Percentiles rank a stretch among this genome's conserved stretches.
These are phyloP conservation scores for Termitomyces sp. DNA, from an alignment of 768 basidiomycete genomes.

Conservation along the genomic window DNA sequence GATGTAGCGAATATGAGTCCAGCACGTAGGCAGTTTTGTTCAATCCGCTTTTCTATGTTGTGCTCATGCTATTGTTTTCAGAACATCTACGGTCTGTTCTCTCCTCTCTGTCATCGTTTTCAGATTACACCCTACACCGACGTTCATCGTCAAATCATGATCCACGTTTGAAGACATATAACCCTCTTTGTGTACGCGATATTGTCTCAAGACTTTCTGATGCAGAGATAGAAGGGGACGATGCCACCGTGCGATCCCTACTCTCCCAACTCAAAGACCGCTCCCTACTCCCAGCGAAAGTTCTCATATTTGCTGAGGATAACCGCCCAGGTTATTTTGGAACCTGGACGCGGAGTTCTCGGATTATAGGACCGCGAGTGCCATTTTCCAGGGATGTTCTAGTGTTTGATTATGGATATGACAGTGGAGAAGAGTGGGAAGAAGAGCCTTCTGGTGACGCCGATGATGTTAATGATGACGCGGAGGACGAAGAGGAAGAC, in stretches of 20 bases:
- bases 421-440: slow-evolving; percentile 97
- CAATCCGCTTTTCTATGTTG: neutral
- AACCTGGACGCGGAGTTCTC: slow-evolving; percentile 87
- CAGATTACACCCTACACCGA: slow-evolving; percentile 16
- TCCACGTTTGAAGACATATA: slow-evolving; percentile 33
- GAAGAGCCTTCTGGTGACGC: slow-evolving; percentile 80
- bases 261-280: slow-evolving; percentile 62
- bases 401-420: slow-evolving; percentile 84
- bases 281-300: slow-evolving; percentile 66
- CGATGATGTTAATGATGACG: slow-evolving; percentile 72
- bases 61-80: slow-evolving; percentile 18
- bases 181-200: slow-evolving; percentile 37
- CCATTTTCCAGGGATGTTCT: slow-evolving; percentile 80
- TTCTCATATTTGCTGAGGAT: slow-evolving; percentile 81
- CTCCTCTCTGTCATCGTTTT: slow-evolving; percentile 28
- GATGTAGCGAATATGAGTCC: slow-evolving; percentile 33
- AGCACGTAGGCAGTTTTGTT: slow-evolving; percentile 33
- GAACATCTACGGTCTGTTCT: slow-evolving; percentile 39
- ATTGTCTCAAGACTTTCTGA: slow-evolving; percentile 66
- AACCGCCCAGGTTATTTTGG: slow-evolving; percentile 90
- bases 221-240: slow-evolving; percentile 75
- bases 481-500: slow-evolving; percentile 55
- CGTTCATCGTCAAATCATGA: slow-evolving; percentile 16
- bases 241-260: slow-evolving; percentile 61
- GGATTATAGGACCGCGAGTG: slow-evolving; percentile 73